A percentile compares a stretch with the other conserved stretches of the same genome.
phyloP scores from a whole-genome alignment of 345 rosid species.

The Populus euphratica region DNA sequence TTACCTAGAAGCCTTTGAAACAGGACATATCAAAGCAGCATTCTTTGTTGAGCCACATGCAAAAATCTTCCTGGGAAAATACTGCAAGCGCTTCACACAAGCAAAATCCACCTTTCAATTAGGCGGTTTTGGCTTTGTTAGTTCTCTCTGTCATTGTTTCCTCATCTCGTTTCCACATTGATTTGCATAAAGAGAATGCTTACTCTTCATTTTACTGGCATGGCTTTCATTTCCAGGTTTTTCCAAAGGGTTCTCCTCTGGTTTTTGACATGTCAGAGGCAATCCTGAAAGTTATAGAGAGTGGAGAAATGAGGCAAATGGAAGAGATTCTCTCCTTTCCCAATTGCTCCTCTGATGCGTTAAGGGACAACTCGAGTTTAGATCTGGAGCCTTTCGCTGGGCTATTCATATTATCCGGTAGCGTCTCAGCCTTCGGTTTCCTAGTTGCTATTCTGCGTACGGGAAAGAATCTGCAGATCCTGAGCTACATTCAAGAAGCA shows the following conservation, averaged over 20 bases:
- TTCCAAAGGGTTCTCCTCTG: constrained; percentile 27
- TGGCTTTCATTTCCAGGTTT: constrained; percentile 14
- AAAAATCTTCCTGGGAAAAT: constrained; percentile 26
- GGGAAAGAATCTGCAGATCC: neutral
- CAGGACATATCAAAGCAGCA: constrained; percentile 25
- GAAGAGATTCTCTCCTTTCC: constrained; percentile 2
- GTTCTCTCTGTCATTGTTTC: neutral
- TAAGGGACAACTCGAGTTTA: constrained; percentile 5
- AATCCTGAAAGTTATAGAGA: constrained; percentile 18
- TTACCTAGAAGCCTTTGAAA: constrained; percentile 18
- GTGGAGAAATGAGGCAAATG: constrained; percentile 21
- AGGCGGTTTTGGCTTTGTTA: constrained; percentile 34
- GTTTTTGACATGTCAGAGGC: constrained; percentile 27
- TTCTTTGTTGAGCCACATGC: constrained; percentile 33
- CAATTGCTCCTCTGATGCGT: constrained; percentile 16
- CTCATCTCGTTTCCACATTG: neutral
- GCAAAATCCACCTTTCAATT: constrained; percentile 20
- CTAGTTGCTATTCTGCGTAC: neutral
- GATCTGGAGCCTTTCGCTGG: constrained; percentile 17
- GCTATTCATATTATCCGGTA: constrained; percentile 21
- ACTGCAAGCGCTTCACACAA: constrained; percentile 24
- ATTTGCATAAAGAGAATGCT: neutral
- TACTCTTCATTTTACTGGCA: neutral
- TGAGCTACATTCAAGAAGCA: neutral
- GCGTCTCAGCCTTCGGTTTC: constrained; percentile 11